Conservation (phyloP, 345 rosid genomes). For the Hypericum androsaemum region DNA sequence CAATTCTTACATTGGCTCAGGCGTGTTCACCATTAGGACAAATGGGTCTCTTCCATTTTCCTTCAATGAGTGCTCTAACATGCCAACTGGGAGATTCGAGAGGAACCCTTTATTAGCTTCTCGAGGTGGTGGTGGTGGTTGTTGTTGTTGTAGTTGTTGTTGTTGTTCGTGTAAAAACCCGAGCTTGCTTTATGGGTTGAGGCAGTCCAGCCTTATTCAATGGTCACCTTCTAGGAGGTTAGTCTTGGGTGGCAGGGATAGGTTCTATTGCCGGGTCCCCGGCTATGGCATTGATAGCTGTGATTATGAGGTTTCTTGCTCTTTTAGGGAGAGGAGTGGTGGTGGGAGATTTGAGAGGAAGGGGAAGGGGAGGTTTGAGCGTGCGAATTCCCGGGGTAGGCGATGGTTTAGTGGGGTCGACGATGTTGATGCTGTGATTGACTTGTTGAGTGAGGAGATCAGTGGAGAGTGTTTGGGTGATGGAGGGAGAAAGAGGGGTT, state of each 20-base stretch:
- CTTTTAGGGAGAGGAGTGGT: conserved; percentile 18
- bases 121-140: conserved; percentile 20
- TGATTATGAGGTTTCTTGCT: conserved; percentile 37
- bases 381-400: conserved; percentile 7
- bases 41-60: conserved; percentile 41
- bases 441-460: conserved; percentile 67
- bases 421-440: conserved; percentile 63
- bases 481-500: conserved; percentile 23
- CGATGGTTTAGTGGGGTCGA: conserved; percentile 28
- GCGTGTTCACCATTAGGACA: conserved; percentile 30
- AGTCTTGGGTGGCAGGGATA: conserved; percentile 26
- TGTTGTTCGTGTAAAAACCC: conserved; percentile 30
- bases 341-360: conserved; percentile 22
- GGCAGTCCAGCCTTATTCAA: conserved; percentile 66
- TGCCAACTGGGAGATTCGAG: conserved; percentile 38
- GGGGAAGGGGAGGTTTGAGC: conserved; percentile 21
- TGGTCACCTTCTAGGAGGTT: conserved; percentile 50
- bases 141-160: conserved; percentile 26
- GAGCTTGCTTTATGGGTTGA: conserved; percentile 42
- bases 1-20: conserved; percentile 39
- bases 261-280: conserved; percentile 22
- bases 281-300: conserved; percentile 26
- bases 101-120: conserved; percentile 19
- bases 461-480: conserved; percentile 27
- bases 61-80: conserved; percentile 39